These are phyloP conservation scores for Neonectria punicea DNA, from an alignment of 2,329 filamentous ascomycete genomes.

Conservation along the genomic window DNA sequence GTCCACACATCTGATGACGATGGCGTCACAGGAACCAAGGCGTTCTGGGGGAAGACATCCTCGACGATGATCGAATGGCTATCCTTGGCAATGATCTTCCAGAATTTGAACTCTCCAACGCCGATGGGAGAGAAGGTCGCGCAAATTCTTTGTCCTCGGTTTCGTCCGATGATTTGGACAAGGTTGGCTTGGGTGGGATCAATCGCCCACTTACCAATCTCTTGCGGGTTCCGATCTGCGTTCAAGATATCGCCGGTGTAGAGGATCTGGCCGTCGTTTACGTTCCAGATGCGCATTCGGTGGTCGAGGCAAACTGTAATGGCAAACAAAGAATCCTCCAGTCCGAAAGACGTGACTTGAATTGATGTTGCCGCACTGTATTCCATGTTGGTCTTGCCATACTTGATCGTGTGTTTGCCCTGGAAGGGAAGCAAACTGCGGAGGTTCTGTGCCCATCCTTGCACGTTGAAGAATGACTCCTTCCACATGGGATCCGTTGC, in stretches of 20 bases:
- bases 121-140: constrained; percentile 90
- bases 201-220: constrained; percentile 78
- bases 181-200: constrained; percentile 83
- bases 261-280: constrained; percentile 81
- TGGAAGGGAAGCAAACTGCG: constrained; percentile 75
- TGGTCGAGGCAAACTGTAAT: constrained; percentile 93
- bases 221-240: constrained; percentile 71
- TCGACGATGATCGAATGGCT: constrained; percentile 72
- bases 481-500: constrained; percentile 63
- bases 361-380: constrained; percentile 74
- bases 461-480: constrained; percentile 78
- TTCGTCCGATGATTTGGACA: constrained; percentile 74
- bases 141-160: constrained; percentile 65
- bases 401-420: constrained; percentile 70
- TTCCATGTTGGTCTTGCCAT: constrained; percentile 73
- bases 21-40: constrained; percentile 73
- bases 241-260: constrained; percentile 82
- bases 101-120: constrained; percentile 93
- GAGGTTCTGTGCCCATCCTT: constrained; percentile 75
- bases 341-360: constrained; percentile 62
- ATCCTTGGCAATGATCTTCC: constrained; percentile 75
- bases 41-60: constrained; percentile 73
- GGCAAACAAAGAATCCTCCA: constrained; percentile 62
- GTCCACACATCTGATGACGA: constrained; percentile 83
- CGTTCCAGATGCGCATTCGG: constrained; percentile 88